Evolutionary conservation across 202 grass and related monocot genomes (phyloP).

Genomic region (Carex arenaria): DNA sequence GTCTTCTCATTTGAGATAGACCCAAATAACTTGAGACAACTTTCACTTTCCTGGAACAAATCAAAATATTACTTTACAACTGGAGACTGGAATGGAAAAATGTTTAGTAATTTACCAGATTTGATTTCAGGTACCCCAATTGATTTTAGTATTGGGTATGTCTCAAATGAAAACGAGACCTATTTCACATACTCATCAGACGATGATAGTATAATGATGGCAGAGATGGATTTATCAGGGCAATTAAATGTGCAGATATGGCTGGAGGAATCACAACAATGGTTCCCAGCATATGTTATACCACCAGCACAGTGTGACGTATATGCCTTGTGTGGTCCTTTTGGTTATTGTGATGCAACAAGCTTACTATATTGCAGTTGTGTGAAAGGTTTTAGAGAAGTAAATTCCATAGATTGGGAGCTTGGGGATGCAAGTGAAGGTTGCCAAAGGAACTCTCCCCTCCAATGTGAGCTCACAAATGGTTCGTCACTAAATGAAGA

Average conservation of each 20-base stretch:
- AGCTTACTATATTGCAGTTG: too few species aligned
- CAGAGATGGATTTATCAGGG: constrained; percentile 26
- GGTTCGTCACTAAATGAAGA: constrained; percentile 5
- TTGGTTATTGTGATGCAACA: constrained; percentile 7
- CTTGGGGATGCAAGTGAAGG: too few species aligned
- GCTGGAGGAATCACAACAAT: too few species aligned
- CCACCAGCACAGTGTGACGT: constrained; percentile 27
- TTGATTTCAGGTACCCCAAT: background rate
- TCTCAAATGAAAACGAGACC: constrained; percentile 15
- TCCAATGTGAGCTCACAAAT: constrained; percentile 8
- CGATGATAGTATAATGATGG: background rate
- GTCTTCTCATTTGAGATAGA: constrained; percentile 16
- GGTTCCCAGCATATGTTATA: too few species aligned
- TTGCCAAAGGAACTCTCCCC: too few species aligned
- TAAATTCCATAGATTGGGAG: too few species aligned
- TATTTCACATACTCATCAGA: constrained; percentile 20
- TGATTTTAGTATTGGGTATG: constrained; percentile 1
- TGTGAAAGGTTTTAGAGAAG: too few species aligned
- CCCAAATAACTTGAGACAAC: constrained; percentile 1
- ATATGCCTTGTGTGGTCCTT: constrained; percentile 29
- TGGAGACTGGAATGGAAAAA: constrained; percentile 17
- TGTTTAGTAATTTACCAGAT: constrained; percentile 20
- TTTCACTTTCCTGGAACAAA: constrained; percentile 22
- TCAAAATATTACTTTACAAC: constrained; percentile 7
- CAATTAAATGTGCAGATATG: constrained; percentile 17